Percentiles rank a stretch among this genome's conserved stretches.
Conservation (phyloP, 495 filamentous ascomycete genomes). For the Chaetomium fimeti region DNA sequence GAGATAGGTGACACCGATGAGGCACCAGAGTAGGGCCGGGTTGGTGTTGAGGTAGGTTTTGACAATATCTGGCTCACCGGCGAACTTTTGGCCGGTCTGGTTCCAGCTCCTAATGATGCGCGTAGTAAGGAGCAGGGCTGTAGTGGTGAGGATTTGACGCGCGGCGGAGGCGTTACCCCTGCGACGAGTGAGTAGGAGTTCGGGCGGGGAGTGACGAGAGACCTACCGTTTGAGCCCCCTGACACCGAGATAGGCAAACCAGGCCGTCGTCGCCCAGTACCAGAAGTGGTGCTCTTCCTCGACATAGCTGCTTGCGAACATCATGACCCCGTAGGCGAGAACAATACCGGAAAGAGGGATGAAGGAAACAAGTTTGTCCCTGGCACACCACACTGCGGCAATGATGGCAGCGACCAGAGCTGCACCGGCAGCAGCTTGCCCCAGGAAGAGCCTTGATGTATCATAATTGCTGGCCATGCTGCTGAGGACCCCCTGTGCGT, state of each 20-base stretch:
- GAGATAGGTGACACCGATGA: constrained; percentile 69
- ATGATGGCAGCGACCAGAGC: constrained; percentile 30
- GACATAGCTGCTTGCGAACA: constrained; percentile 97
- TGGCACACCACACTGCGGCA: constrained; percentile 20
- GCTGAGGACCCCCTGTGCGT: constrained; percentile 74
- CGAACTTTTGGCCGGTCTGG: constrained; percentile 93
- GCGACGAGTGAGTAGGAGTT: constrained; percentile 16
- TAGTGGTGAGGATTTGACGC: constrained; percentile 21
- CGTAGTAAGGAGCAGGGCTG: constrained; percentile 47
- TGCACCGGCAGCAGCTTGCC: constrained; percentile 30
- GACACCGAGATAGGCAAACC: constrained; percentile 65
- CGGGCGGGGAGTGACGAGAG: background rate
- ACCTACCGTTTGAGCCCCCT: constrained; percentile 42
- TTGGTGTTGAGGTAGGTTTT: constrained; percentile 62
- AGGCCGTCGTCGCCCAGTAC: constrained; percentile 85
- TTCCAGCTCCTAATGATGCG: constrained; percentile 81
- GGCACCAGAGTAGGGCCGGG: constrained; percentile 66
- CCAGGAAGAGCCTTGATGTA: constrained; percentile 47
- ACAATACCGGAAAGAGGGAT: constrained; percentile 42
- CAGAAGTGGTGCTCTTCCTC: constrained; percentile 99
- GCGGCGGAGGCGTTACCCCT: constrained; percentile 20
- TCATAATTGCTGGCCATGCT: constrained; percentile 90
- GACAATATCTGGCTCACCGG: constrained; percentile 82
- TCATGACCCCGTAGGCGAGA: constrained; percentile 72
- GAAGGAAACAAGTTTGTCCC: constrained; percentile 19